Evolutionary conservation across 306 rosid species (phyloP).

Genomic region (Alnus rubra): DNA sequence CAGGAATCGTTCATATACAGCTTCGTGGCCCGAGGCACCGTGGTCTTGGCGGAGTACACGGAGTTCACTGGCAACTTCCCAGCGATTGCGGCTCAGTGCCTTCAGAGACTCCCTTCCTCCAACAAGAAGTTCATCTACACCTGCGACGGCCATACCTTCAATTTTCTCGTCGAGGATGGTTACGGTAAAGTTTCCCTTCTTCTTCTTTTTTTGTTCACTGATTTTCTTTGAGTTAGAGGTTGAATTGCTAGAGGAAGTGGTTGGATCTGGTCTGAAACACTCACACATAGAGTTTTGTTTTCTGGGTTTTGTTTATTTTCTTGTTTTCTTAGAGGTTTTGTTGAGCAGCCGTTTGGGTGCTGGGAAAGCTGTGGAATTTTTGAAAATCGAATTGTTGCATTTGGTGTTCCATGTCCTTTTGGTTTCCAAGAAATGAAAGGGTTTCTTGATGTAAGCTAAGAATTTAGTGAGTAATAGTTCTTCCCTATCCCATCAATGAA

Average conservation of each 20-base stretch:
- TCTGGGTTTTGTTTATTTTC: constrained; percentile 26
- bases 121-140: constrained; percentile 88
- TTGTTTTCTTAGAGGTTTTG: constrained; percentile 12
- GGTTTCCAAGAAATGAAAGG: not conserved
- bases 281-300: constrained; percentile 18
- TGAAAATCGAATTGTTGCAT: constrained; percentile 7
- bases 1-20: constrained; percentile 89
- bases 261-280: constrained; percentile 43
- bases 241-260: constrained; percentile 30
- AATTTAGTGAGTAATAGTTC: not conserved
- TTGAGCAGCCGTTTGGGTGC: constrained; percentile 8
- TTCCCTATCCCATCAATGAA: not conserved
- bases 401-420: not conserved
- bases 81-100: constrained; percentile 91
- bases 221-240: not conserved
- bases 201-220: constrained; percentile 1
- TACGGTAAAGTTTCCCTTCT: constrained; percentile 49
- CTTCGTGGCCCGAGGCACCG: constrained; percentile 86
- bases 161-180: constrained; percentile 84
- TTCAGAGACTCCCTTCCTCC: constrained; percentile 77
- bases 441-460: not conserved
- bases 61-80: constrained; percentile 96
- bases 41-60: constrained; percentile 88
- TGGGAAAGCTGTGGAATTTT: not conserved
- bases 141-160: constrained; percentile 92